Base-by-base conservation (phyloP, 1,139 yeast species). In the Yamadazyma friedrichii region DNA sequence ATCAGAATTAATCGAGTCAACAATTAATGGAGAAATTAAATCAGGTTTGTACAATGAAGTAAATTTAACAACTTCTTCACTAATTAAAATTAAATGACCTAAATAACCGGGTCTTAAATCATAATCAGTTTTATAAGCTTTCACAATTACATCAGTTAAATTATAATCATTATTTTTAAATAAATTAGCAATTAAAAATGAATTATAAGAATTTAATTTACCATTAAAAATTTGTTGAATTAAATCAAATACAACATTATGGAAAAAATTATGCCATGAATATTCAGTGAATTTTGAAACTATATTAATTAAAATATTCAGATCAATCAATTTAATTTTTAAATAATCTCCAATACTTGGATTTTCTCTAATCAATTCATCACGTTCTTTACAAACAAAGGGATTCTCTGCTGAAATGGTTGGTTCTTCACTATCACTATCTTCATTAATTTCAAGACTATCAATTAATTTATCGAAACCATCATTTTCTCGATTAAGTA, bases 191-290 rank as follows among this genome's bases (percentile, higher is more conserved):
- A 73, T 72, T 43, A 73, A 59, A 42, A 72, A 73, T 0, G 77
- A 71, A 45, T 73, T 73, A 50, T 70, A 73, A 3, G 76, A 70
- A 45, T 71, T 71, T 42, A 73, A 59, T 45, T 73, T 73, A 2
- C 77, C 78, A 52, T 72, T 72, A 50, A 73, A 72, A 6, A 72
- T 68, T 46, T 72, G 78, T 48, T 73, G 78, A 16, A 72, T 61
- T 43, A 73, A 56, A 50, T 73, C 78, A 57, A 73, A 73, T 6
- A 73, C 76, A 16, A 73, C 78, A 49, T 73, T 73, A 49, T 73
- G 78, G 55, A 71, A 73, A 51, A 73, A 72, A 42, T 73, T 73
- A 44, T 72, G 74, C 76, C 77, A 73, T 4, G 76, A 72, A 47
- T 55, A 70, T 38, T 58, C 51, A 2, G 73, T 67, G 49, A 73